Conservation (phyloP, 805 yeast genomes). For the Cyberlindnera galapagoensis region DNA sequence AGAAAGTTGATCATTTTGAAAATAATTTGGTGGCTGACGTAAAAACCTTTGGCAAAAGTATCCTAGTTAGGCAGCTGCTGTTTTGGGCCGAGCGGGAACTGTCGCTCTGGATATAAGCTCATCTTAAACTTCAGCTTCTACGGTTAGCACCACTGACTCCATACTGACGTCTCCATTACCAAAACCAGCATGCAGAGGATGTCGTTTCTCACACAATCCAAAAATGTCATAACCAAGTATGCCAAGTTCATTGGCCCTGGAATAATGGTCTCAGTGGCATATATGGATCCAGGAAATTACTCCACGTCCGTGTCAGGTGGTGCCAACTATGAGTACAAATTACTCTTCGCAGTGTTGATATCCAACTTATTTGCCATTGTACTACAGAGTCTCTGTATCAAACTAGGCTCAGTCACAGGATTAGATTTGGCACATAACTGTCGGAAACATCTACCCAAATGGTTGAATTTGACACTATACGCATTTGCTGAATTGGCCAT, state of each 20-base stretch:
- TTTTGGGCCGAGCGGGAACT: no score
- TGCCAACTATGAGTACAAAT: slow-evolving; percentile 61
- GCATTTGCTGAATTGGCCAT: slow-evolving; percentile 78
- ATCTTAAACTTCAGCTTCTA: no score
- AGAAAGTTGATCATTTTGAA: no score
- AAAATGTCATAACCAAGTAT: slow-evolving; percentile 37
- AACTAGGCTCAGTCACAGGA: slow-evolving; percentile 75
- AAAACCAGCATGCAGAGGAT: no score
- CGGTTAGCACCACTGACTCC: no score
- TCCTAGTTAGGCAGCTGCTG: no score
- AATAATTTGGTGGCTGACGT: no score
- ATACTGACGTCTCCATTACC: no score
- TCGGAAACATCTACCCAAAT: slow-evolving; percentile 52
- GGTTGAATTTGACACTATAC: slow-evolving; percentile 56
- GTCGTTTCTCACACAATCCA: no score
- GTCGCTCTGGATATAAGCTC: no score
- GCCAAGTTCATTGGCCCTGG: slow-evolving; percentile 72
- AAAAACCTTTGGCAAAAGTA: no score
- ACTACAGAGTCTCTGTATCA: slow-evolving; percentile 64
- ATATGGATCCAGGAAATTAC: slow-evolving; percentile 83
- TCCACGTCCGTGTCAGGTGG: slow-evolving; percentile 80
- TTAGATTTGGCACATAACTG: slow-evolving; percentile 75
- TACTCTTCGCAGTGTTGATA: slow-evolving; percentile 57
- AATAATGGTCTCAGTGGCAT: slow-evolving; percentile 70
- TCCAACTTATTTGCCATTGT: slow-evolving; percentile 70